These are phyloP conservation scores for Exophiala viscosa DNA, from an alignment of 2,329 filamentous ascomycete genomes.

Conservation along the genomic window DNA sequence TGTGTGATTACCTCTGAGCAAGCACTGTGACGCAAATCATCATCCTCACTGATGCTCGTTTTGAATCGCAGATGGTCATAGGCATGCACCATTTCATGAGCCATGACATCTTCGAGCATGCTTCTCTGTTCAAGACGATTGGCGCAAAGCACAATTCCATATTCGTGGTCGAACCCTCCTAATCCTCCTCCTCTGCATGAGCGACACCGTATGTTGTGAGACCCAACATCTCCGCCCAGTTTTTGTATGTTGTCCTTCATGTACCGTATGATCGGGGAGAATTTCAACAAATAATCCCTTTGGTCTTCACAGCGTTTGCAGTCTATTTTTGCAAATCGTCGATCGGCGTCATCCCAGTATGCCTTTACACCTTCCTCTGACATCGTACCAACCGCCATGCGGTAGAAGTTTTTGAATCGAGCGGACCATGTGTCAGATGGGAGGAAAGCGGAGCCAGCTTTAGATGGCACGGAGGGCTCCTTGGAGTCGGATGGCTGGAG, in stretches of 20 bases:
- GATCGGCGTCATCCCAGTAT: constrained; percentile 75
- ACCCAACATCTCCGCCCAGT: constrained; percentile 72
- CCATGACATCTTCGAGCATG: constrained; percentile 87
- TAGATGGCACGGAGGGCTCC: background rate
- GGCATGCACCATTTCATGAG: constrained; percentile 97
- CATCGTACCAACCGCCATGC: constrained; percentile 70
- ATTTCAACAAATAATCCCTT: constrained; percentile 77
- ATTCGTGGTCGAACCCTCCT: constrained; percentile 80
- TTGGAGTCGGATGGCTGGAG: constrained; percentile 19
- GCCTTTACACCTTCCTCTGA: constrained; percentile 64
- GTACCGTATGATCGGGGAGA: constrained; percentile 84
- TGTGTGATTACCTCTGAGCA: constrained; percentile 72
- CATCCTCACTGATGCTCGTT: constrained; percentile 66
- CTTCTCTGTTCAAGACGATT: constrained; percentile 78
- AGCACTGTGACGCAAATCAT: constrained; percentile 80
- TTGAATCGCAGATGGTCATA: constrained; percentile 93
- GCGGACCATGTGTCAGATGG: constrained; percentile 42
- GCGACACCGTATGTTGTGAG: constrained; percentile 73
- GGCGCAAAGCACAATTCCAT: constrained; percentile 87
- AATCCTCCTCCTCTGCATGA: constrained; percentile 70
- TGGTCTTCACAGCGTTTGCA: constrained; percentile 76
- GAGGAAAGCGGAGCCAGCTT: constrained; percentile 28
- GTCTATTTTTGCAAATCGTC: constrained; percentile 70
- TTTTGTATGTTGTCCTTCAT: constrained; percentile 74
- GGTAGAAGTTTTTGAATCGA: constrained; percentile 81